Evolutionary conservation across 2,329 filamentous ascomycete genomes (phyloP).

Genomic region (Arthrobotrys conoides): DNA sequence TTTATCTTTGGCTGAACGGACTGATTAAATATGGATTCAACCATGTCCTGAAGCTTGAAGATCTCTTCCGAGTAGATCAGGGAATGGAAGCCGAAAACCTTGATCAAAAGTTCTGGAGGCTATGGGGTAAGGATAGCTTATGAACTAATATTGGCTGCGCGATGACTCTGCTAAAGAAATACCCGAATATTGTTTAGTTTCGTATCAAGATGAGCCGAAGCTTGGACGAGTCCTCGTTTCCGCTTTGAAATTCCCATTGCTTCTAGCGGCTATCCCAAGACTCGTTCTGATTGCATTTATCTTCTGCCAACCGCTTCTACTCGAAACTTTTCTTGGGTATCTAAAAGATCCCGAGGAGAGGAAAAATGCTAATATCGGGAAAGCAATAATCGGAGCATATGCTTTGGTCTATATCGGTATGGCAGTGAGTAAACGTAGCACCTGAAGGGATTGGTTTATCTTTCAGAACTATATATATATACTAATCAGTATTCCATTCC

Average conservation of each 20-base stretch:
- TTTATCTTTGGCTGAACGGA: constrained; percentile 67
- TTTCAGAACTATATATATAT: constrained; percentile 16
- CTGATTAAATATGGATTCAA: constrained; percentile 66
- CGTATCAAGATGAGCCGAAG: constrained; percentile 1
- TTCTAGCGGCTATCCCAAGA: constrained; percentile 64
- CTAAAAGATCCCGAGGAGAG: constrained; percentile 62
- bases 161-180: not conserved
- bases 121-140: constrained; percentile 62
- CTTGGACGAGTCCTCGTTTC: constrained; percentile 15
- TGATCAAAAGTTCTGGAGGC: constrained; percentile 67
- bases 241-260: constrained; percentile 30
- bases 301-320: constrained; percentile 66
- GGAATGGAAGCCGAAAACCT: constrained; percentile 66
- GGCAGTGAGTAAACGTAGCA: constrained; percentile 55
- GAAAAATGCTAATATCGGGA: constrained; percentile 62
- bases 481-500: not conserved
- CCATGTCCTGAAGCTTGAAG: constrained; percentile 37
- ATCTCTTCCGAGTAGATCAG: constrained; percentile 62
- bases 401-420: constrained; percentile 65
- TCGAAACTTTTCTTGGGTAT: constrained; percentile 65
- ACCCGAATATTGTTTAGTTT: not conserved
- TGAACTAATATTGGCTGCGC: not conserved
- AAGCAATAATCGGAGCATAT: constrained; percentile 65
- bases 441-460: constrained; percentile 57
- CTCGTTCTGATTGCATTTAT: constrained; percentile 64